phyloP scores from a whole-genome alignment of 495 filamentous ascomycete species.

The Aspergillus hancockii region DNA sequence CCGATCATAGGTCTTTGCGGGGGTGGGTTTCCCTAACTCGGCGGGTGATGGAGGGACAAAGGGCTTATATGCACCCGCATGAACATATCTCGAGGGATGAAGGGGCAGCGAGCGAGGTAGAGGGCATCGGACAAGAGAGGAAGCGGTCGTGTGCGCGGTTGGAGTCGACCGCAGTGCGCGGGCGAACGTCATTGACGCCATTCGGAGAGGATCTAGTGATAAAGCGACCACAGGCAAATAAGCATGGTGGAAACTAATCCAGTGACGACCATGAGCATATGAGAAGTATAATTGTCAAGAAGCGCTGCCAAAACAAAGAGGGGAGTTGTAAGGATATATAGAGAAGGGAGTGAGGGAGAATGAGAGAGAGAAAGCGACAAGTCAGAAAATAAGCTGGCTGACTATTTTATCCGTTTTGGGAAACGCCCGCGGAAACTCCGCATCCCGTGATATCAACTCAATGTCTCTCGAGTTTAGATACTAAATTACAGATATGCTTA shows the following conservation, averaged over 20 bases:
- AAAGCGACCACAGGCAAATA: too few relatives aligned
- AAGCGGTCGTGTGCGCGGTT: constrained; percentile 4
- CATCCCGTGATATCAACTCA: background rate
- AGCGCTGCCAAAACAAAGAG: too few relatives aligned
- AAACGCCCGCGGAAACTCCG: constrained; percentile 9
- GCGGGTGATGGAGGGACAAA: constrained; percentile 78
- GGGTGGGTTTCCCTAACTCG: constrained; percentile 72
- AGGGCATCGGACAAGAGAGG: constrained; percentile 13
- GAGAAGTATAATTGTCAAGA: background rate
- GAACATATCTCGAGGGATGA: constrained; percentile 26
- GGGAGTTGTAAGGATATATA: background rate
- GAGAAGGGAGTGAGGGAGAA: background rate
- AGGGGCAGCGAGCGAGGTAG: constrained; percentile 12
- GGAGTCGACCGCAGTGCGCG: constrained; percentile 26
- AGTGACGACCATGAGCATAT: too few relatives aligned
- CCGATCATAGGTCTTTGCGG: constrained; percentile 63
- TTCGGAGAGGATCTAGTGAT: constrained; percentile 5
- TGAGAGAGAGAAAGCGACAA: constrained; percentile 6
- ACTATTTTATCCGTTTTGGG: too few relatives aligned
- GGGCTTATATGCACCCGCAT: constrained; percentile 57
- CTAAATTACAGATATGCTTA: too few relatives aligned
- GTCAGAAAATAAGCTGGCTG: too few relatives aligned
- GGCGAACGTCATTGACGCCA: constrained; percentile 32
- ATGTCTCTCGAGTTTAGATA: too few relatives aligned
- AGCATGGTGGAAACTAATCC: background rate